Base-by-base conservation (phyloP, 768 basidiomycete genomes). In the Hortiboletus flavorubellus region DNA sequence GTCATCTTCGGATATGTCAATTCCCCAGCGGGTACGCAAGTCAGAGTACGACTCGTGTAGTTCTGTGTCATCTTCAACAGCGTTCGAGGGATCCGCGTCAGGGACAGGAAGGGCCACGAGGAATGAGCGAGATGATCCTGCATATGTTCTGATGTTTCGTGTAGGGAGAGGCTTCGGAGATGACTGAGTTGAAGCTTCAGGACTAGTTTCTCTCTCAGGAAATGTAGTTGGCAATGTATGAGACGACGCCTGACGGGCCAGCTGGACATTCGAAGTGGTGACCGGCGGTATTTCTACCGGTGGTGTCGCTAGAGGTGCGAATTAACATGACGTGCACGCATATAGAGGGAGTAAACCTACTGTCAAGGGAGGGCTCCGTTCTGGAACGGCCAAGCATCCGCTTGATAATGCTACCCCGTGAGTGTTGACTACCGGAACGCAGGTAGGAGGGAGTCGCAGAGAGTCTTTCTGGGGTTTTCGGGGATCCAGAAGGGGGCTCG, bases 121-220 rank as follows among this genome's bases (percentile, higher is more conserved):
- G 70, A 89, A 92, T 5, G 90, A 91, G n/a, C 90, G 87, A 23
- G 86, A 88, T 55, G 77, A 77, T 23, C 87, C 87, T 3, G 86
- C 85, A 63, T 92, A 92, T 3, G 89, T 92, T 39, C 81, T 79
- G 4, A 82, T 76, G 43, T 76, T 74, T 15, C 74, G 69, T 30
- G 58, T 54, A n/a, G 65, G 62, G 29, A 66, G 56, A 10, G 62
- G 34, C 26, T 65, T 58, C 1, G 72, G 68, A 16, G 72, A 67
- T 18, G 66, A 38, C 8, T 61, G 64, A 10, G 51, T 67, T 53
- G 43, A 70, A 54, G 26, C 43, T 67, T 63, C 46, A 65, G 65
- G 48, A 61, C 66, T 48, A 62, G 63, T 2, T 61, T 68, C 48
- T 58, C 68, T 60, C 58, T 71, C 56, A 58, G 40, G 49, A 40